phyloP scores from a whole-genome alignment of 2,329 filamentous ascomycete species.

The Truncatella angustata region DNA sequence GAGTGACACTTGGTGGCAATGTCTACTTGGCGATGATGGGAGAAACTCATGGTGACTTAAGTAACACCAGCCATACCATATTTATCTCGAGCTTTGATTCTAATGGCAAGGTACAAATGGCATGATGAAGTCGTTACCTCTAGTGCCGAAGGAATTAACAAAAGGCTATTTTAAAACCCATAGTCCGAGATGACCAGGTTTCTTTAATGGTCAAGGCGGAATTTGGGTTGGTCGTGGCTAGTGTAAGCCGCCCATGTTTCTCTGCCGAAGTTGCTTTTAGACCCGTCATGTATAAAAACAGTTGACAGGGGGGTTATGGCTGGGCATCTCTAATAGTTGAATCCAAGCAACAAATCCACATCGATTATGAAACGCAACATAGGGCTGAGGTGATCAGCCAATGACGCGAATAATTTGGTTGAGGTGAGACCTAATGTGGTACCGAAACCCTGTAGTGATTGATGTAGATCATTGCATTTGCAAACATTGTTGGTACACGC shows the following conservation, averaged over 20 bases:
- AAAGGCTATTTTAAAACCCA: not conserved
- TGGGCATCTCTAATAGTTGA: too few relatives aligned
- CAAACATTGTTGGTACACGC: too few relatives aligned
- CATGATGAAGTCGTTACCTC: not conserved
- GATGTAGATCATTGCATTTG: too few relatives aligned
- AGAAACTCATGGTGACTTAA: not conserved
- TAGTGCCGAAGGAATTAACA: not conserved
- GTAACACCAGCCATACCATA: not conserved
- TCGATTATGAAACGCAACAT: too few relatives aligned
- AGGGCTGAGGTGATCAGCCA: not conserved
- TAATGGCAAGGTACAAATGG: not conserved
- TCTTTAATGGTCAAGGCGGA: not conserved
- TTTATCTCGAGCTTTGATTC: not conserved
- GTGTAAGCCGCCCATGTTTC: not conserved
- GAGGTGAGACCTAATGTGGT: too few relatives aligned
- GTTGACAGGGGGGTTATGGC: too few relatives aligned
- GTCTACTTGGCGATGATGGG: not conserved
- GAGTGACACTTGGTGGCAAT: too few relatives aligned
- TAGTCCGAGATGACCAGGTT: not conserved
- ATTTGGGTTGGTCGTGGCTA: not conserved
- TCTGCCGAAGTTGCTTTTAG: not conserved
- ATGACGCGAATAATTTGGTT: not conserved
- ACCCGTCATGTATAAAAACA: too few relatives aligned
- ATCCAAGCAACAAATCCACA: too few relatives aligned
- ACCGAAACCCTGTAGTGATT: too few relatives aligned